Evolutionary conservation across 495 filamentous ascomycete genomes (phyloP), one percentile per base, ranked within the genome.

Genomic region (Staphylotrichum longicolle): DNA sequence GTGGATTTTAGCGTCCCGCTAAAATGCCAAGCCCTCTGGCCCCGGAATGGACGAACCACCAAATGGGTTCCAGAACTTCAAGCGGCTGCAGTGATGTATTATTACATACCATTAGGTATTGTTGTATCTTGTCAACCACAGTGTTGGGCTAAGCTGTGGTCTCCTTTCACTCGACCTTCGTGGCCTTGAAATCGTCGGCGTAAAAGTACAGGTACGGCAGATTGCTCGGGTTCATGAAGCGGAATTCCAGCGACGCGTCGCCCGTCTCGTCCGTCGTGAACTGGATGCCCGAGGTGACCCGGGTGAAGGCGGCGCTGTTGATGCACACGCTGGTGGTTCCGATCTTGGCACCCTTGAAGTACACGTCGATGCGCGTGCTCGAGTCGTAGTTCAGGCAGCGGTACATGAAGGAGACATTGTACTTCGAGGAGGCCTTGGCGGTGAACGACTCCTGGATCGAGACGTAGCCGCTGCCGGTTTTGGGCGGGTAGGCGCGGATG

Each of bases 301-400:
- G 56, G 35, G 9, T 37, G 37, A 68, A 68, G 20, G 45, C 34
- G 27, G 64, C 41, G 37, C 41, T 42, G 48, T 47, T 48, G 37
- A 7, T 14, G 33, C 49, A 58, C 12, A 11, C 11, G 30, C 20
- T 48, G 37, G n/a, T 35, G 15, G 34, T 56, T n/a, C 64, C 54
- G 32, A 64, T 44, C 3, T 12, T 8, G 10, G n/a, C 46, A 8
- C 62, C 62, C 0, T 48, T 47, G 47, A 62, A 68, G 11, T 27
- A 50, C 20, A 60, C 59, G 0, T 62, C 46, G 8, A 68, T 59
- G 9, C 47, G 14, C 15, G 62, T 40, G 42, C 4, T 33, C 54
- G 49, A 8, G 51, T 66, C 64, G 40, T 45, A 69, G 64, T 69
- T 69, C 39, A 69, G 66, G 54, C 66, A 69, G 57, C 66, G 66